A percentile compares a stretch with the other conserved stretches of the same genome.
phyloP scores from a whole-genome alignment of 257 asterid species.

The Jacaranda copaia region DNA sequence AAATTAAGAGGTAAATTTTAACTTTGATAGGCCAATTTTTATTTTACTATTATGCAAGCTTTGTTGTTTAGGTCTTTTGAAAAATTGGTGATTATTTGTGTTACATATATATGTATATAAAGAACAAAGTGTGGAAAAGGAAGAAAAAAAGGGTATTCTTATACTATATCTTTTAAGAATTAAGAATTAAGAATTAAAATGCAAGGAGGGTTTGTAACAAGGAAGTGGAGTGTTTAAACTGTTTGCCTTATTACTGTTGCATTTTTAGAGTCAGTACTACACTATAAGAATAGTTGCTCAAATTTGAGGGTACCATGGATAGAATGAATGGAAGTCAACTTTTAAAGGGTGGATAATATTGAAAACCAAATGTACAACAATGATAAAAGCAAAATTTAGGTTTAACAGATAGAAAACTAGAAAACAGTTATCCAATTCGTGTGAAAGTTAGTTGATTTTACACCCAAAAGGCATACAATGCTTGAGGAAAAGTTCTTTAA shows the following conservation, averaged over 20 bases:
- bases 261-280: background rate
- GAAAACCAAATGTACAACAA: conserved; percentile 3
- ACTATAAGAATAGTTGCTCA: background rate
- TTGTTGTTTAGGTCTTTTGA: no score
- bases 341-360: background rate
- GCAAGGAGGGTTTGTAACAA: background rate
- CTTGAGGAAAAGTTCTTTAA: background rate
- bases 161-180: no score
- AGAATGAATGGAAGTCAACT: background rate
- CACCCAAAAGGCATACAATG: background rate
- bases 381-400: background rate
- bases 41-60: no score
- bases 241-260: background rate
- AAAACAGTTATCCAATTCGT: background rate
- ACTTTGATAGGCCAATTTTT: no score
- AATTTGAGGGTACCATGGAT: background rate
- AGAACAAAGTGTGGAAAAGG: no score
- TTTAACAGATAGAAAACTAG: background rate
- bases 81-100: no score
- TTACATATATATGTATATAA: no score
- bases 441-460: background rate
- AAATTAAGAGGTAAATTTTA: no score
- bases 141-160: no score
- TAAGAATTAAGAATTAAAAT: background rate
- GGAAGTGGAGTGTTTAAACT: background rate